Evolutionary conservation across 1,284 basidiomycete species (phyloP), one percentile per base, ranked within the genome.

Genomic region (Malassezia brasiliensis): DNA sequence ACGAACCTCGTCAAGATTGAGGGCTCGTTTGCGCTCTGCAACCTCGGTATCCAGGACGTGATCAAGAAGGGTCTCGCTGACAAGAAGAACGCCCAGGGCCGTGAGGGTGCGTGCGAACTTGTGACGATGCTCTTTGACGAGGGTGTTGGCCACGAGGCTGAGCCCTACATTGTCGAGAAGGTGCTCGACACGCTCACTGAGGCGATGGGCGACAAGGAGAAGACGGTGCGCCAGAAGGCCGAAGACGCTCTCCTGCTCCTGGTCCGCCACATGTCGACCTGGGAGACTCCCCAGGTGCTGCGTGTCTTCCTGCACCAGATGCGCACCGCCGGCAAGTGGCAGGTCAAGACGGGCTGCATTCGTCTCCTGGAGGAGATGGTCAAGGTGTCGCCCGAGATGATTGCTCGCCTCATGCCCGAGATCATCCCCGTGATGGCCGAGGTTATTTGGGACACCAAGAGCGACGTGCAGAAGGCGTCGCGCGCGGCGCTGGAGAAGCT

Each of bases 361-460:
- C 78, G 81, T 68, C 78, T 88, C 69, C 82, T 99, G 76, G 85
- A 96, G 80, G 86, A 90, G 80, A 83, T 99, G 77, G 85, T 96
- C 75, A 79, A 77, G 65, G 84, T 85, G 69, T 86, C 88, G 50
- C 88, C 91, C 52, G 76, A 79, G 62, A 90, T 94, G 79, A 88
- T 84, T 66, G 87, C 87, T 64, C 84, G 83, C 73, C 85, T 88
- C 75, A 96, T 91, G 81, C 91, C 93, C 63, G 88, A 94, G 59
- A 90, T 96, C 70, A 86, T 98, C 66, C 94, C 94, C 62, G 81
- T 94, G 74, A 88, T 98, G 76, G 78, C 90, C 48, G 93, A 90
- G 75, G 90, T 86, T 62, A 96, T 98, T 75, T 96, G 91, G 91
- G 94, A 98, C 80, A 98, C 94, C 80, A 99, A 99, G 82, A 83